Evolutionary conservation across 208 protist genomes (phyloP), one percentile per base, ranked within the genome.

Genomic region (Crithidia sp.): DNA sequence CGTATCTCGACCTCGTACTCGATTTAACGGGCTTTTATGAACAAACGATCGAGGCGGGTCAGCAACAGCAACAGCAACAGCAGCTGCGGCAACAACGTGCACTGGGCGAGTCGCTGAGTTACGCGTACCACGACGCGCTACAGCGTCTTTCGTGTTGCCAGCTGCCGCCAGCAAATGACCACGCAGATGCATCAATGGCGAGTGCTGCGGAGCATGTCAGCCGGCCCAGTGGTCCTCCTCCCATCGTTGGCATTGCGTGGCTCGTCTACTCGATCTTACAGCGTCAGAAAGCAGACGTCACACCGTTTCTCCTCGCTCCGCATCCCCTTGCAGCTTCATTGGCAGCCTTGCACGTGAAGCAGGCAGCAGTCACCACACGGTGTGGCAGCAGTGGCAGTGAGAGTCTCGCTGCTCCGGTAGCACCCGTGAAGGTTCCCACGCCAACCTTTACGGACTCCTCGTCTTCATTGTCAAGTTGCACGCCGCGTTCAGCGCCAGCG

Each of bases 241-340:
- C 82, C 13, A 71, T 89, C 43, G 76, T 92, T 10, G 82, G 81
- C 13, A 74, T 88, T 16, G 72, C 83, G 43, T 94, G 86, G 87
- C 70, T 94, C 53, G 64, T 92, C 67, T 79, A 91, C 53, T 86
- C 80, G 44, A 84, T 94, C 57, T 56, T 94, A 7, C 70, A 74
- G 28, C 74, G 87, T 4, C 58, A 81, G 36, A 67, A 66, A 16
- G 74, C 74, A 3, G 77, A 84, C 7, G 71, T 73, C 17, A 45
- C 44, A 3, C 75, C 81, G 0, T 92, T 87, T 60, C 19, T 71
- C 9, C 40, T 91, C 57, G 2, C 4, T 14, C 14, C 7, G 45
- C 67, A 77, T 69, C 74, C 72, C 28, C 67, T 76, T 39, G 37
- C 57, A 28, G 37, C 50, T 19, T 57, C 66, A n/a, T 17, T 77